Conservation (phyloP, 305 asterid species). For the Solanum hybrid region DNA sequence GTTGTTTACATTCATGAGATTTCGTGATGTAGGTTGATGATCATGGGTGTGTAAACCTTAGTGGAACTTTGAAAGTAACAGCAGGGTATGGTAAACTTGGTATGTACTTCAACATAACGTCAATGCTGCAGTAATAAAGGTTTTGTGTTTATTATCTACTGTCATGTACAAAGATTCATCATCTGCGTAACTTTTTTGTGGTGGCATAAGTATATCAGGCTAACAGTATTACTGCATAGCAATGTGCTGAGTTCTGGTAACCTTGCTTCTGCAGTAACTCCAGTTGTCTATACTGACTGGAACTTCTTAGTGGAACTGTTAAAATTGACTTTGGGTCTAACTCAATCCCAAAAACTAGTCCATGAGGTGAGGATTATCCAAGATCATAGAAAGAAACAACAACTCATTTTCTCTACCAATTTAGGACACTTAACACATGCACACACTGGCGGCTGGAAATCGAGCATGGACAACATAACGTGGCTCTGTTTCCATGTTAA, state of each 20-base stretch:
- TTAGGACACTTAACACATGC: not conserved
- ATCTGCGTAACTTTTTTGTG: not conserved
- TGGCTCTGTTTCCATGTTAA: not conserved
- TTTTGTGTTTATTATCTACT: slow-evolving; percentile 1
- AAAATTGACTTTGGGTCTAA: not conserved
- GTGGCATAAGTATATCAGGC: not conserved
- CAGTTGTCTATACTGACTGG: not conserved
- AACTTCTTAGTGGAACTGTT: not conserved
- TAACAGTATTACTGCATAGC: not conserved
- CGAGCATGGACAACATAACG: not conserved
- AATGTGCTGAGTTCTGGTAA: not conserved
- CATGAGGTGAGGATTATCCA: not conserved
- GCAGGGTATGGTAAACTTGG: slow-evolving; percentile 32
- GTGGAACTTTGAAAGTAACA: slow-evolving; percentile 30
- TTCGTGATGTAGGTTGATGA: slow-evolving; percentile 36
- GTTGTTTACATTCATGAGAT: not conserved
- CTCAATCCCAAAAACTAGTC: not conserved
- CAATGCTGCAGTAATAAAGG: not conserved
- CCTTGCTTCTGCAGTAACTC: not conserved
- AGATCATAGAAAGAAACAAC: not conserved
- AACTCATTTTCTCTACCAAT: not conserved
- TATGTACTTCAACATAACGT: not conserved
- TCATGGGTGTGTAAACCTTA: slow-evolving; percentile 36
- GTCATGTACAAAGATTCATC: not conserved
- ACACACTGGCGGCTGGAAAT: not conserved